Percentiles rank a stretch among this genome's conserved stretches.
These are phyloP conservation scores for Sporothrix globosa DNA, from an alignment of 2,329 filamentous ascomycete genomes.

Conservation along the genomic window DNA sequence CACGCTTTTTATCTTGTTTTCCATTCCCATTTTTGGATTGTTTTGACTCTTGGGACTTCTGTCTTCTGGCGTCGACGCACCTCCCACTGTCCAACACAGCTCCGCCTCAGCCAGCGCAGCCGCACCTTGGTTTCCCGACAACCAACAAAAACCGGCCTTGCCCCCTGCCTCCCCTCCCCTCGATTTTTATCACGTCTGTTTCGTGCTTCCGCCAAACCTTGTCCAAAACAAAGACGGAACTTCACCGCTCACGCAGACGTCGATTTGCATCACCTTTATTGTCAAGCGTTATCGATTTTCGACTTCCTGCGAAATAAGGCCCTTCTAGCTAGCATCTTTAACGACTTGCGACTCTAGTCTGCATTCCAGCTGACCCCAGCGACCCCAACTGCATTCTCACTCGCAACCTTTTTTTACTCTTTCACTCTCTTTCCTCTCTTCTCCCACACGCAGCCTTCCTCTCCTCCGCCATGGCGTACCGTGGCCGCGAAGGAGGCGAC, in stretches of 20 bases:
- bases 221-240: background rate
- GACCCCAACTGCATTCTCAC: conserved; percentile 1
- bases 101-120: conserved; percentile 24
- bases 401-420: background rate
- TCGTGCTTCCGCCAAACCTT: conserved; percentile 22
- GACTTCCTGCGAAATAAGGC: background rate
- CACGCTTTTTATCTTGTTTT: background rate
- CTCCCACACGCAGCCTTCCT: conserved; percentile 9
- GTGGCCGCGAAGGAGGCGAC: conserved; percentile 43
- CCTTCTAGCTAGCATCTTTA: conserved; percentile 1
- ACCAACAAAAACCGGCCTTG: conserved; percentile 27
- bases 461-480: conserved; percentile 37
- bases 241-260: background rate
- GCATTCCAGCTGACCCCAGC: conserved; percentile 18
- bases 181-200: conserved; percentile 19
- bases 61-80: conserved; percentile 14
- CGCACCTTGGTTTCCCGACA: conserved; percentile 29
- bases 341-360: conserved; percentile 22
- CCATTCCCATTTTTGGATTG: background rate
- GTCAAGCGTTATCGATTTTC: background rate
- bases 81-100: background rate
- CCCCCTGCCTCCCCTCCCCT: conserved; percentile 25
- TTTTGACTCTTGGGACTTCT: background rate
- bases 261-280: background rate
- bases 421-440: conserved; percentile 3